These are phyloP conservation scores for Clonostachys rosea DNA, from an alignment of 2,329 filamentous ascomycete genomes.

Conservation along the genomic window DNA sequence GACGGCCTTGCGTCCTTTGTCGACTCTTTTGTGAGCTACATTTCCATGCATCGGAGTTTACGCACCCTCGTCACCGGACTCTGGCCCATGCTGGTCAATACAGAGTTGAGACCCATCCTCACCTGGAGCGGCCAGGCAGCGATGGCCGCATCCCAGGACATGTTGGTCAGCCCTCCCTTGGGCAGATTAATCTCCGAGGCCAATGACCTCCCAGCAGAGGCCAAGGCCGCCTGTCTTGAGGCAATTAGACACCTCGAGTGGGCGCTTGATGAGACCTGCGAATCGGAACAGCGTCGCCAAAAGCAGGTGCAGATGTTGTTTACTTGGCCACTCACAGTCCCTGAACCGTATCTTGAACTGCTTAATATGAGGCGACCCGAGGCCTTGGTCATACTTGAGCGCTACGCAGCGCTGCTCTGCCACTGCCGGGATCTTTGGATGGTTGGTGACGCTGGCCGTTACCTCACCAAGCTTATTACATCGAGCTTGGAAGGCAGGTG, in stretches of 20 bases:
- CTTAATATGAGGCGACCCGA: slow-evolving; percentile 28
- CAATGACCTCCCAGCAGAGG: neutral
- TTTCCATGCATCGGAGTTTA: slow-evolving; percentile 19
- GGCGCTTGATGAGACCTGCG: neutral
- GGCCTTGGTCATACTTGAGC: slow-evolving; percentile 29
- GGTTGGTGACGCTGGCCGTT: too few species aligned
- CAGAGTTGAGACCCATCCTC: slow-evolving; percentile 9
- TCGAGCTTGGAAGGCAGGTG: too few species aligned
- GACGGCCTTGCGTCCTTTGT: slow-evolving; percentile 18
- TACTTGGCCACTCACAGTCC: slow-evolving; percentile 8
- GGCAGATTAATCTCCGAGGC: neutral
- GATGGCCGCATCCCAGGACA: too few species aligned
- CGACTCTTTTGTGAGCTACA: slow-evolving; percentile 17
- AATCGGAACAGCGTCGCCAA: neutral
- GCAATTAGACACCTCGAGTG: neutral
- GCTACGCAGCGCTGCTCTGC: slow-evolving; percentile 26
- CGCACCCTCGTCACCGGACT: slow-evolving; percentile 10
- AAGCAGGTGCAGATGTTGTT: slow-evolving; percentile 1
- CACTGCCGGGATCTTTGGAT: too few species aligned
- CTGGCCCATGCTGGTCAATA: slow-evolving; percentile 10
- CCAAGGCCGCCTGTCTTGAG: neutral
- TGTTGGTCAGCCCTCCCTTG: too few species aligned
- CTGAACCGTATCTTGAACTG: slow-evolving; percentile 22
- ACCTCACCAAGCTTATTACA: too few species aligned
- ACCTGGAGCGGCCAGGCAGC: neutral